Percentiles rank a stretch among this genome's conserved stretches.
These are phyloP conservation scores for Effrenium voratum DNA, from an alignment of 73 alveolate genomes.

Conservation along the genomic window DNA sequence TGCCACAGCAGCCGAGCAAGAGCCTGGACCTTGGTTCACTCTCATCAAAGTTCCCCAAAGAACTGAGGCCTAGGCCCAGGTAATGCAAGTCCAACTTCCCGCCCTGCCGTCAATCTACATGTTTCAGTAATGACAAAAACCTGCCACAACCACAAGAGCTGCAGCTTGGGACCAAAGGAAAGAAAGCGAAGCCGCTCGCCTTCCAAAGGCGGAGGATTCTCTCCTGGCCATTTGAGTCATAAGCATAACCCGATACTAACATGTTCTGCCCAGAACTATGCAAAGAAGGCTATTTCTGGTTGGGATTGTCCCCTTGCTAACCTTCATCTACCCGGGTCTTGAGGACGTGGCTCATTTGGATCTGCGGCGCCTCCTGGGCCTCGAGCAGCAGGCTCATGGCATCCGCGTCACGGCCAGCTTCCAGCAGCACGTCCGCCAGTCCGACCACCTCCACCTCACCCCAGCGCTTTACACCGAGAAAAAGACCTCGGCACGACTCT, in stretches of 20 bases:
- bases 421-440: constrained; percentile 34
- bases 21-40: background rate
- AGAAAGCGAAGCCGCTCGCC: constrained; percentile 38
- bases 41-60: background rate
- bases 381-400: constrained; percentile 48
- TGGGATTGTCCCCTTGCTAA: no score
- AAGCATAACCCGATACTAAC: background rate
- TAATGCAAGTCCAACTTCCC: constrained; percentile 55
- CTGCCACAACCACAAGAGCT: background rate
- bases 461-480: background rate
- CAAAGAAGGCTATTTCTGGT: no score
- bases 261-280: background rate
- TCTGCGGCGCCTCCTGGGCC: constrained; percentile 70
- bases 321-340: no score
- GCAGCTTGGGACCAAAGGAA: background rate
- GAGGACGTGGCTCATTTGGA: no score
- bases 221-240: background rate
- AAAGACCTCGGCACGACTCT: no score
- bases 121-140: no score
- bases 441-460: background rate
- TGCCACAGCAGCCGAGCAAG: constrained; percentile 83
- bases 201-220: background rate
- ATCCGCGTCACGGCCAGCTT: constrained; percentile 24
- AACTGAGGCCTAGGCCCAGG: background rate
- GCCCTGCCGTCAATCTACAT: no score